Evolutionary conservation across 75 land plant genomes (phyloP), one percentile per base, ranked within the genome.

Genomic region (Pinus albicaulis): DNA sequence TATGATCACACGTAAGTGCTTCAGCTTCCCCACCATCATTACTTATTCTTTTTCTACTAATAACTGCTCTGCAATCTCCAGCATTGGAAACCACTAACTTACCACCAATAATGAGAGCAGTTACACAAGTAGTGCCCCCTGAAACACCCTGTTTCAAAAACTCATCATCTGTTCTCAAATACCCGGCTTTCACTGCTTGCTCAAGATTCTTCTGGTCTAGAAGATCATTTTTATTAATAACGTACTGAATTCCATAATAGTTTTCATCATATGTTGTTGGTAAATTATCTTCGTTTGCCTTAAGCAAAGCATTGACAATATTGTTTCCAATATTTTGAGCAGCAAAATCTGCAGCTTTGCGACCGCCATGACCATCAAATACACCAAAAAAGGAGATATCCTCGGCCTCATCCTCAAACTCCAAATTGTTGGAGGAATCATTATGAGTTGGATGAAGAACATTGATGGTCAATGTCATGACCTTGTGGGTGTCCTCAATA

Each of bases 361-460:
- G 14, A 1, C 97, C 97, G n/a, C 97, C 94, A 81, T 94, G 97
- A 7, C 97, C 97, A 82, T 94, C 97, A 85, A 94, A 94, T 11
- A 94, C 78, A 7, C 97, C 95, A 80, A 92, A 94, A 24, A 89
- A 84, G 12, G 94, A 38, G 41, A 38, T 0, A 6, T 38, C 41
- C 41, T 38, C 41, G 5, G 41, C 41, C 6, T 38, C 41, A 6
- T 4, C 41, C 41, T 38, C 41, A 38, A 38, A 38, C 41, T 38
- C 89, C 83, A 31, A 31, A 31, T 79, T 81, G 20, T 38, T 66
- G 6, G 83, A 17, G 19, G 81, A 19, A 23, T 79, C 87, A 65
- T 68, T 2, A 17, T 81, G 41, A 48, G 78, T 44, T 38, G 41
- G 41, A 38, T 38, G 41, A 38, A 38, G 5, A 38, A 5, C 41